These are phyloP conservation scores for Thielaviopsis euricoi DNA, from an alignment of 2,329 filamentous ascomycete genomes.

Conservation along the genomic window DNA sequence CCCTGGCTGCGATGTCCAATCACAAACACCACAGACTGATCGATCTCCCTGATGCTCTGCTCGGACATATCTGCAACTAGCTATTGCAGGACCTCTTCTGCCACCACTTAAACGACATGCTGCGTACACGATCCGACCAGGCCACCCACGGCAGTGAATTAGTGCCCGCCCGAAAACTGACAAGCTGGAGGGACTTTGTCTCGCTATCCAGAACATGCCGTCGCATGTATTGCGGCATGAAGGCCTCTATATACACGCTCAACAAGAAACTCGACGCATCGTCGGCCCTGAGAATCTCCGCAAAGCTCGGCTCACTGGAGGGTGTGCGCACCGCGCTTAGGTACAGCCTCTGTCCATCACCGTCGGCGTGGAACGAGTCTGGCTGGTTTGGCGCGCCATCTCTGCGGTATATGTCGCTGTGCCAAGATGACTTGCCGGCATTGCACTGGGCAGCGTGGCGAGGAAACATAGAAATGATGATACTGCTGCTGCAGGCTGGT, in stretches of 20 bases:
- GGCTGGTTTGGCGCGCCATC: conserved; percentile 5
- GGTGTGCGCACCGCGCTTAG: not conserved
- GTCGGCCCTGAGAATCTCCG: conserved; percentile 6
- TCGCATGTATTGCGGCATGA: not conserved
- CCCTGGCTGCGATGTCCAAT: not conserved
- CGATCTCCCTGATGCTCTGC: not conserved
- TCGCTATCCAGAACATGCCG: conserved; percentile 5
- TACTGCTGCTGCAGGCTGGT: not conserved
- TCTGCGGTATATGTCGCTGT: not conserved
- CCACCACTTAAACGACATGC: not conserved
- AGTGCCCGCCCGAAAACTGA: not conserved
- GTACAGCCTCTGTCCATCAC: not conserved
- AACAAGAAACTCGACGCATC: conserved; percentile 6
- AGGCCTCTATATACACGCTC: conserved; percentile 3
- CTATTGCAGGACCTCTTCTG: not conserved
- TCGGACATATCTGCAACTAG: not conserved
- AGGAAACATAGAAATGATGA: not conserved
- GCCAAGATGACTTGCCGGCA: conserved; percentile 4
- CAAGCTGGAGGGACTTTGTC: conserved; percentile 4
- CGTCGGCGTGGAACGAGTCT: not conserved
- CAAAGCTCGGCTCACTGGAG: conserved; percentile 2
- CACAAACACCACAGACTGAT: not conserved
- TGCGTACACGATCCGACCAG: no score
- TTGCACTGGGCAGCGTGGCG: conserved; percentile 8
- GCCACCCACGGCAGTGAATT: not conserved